phyloP scores from a whole-genome alignment of 2,329 filamentous ascomycete species.

The Kalaharituber pfeilii region DNA sequence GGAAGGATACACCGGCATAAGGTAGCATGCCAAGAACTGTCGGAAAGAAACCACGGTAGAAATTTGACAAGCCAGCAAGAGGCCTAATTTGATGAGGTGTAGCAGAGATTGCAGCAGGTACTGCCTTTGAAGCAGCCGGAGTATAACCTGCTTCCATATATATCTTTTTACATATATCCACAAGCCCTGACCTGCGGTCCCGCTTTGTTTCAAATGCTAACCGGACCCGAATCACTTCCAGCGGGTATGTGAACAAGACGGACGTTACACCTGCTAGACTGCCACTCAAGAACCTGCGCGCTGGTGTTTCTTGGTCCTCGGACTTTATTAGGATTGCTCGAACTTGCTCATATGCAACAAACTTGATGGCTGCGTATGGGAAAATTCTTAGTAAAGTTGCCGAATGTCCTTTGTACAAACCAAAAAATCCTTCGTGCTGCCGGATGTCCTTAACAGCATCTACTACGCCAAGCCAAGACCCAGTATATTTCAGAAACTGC shows the following conservation, averaged over 20 bases:
- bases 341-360: constrained; percentile 93
- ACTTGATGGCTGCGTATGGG: constrained; percentile 94
- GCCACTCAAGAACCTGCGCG: constrained; percentile 57
- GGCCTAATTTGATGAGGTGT: constrained; percentile 25
- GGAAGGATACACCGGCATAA: constrained; percentile 87
- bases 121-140: too few species aligned
- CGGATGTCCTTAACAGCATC: constrained; percentile 74
- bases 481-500: constrained; percentile 80
- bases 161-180: constrained; percentile 67
- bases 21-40: constrained; percentile 91
- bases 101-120: constrained; percentile 27
- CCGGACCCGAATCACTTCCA: constrained; percentile 83
- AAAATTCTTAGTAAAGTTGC: constrained; percentile 89
- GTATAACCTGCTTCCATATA: constrained; percentile 47
- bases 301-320: constrained; percentile 58
- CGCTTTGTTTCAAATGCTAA: constrained; percentile 84
- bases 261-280: constrained; percentile 63
- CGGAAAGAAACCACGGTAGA: constrained; percentile 84
- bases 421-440: constrained; percentile 49
- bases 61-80: constrained; percentile 60
- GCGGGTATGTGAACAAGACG: constrained; percentile 88
- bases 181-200: constrained; percentile 44
- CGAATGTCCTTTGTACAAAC: constrained; percentile 84
- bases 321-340: constrained; percentile 57
- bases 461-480: constrained; percentile 71